Evolutionary conservation across 345 rosid species (phyloP).

Genomic region (Eucalyptus regnans): DNA sequence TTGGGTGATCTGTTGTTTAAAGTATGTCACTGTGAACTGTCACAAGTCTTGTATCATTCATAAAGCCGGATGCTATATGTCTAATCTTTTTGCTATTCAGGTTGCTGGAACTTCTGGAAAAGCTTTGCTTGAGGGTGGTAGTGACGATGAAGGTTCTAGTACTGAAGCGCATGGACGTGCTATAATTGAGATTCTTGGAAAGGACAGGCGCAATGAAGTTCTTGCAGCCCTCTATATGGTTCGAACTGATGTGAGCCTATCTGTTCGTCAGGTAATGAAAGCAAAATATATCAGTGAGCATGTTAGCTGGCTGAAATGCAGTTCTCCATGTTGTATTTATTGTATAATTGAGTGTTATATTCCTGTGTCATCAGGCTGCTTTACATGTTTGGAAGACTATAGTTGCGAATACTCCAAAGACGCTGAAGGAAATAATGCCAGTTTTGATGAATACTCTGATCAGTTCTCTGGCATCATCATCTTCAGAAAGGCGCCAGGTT

Average conservation of each 20-base stretch:
- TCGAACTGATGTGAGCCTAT: slow-evolving; percentile 86
- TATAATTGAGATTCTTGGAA: slow-evolving; percentile 92
- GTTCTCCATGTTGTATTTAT: background rate
- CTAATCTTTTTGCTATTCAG: slow-evolving; percentile 20
- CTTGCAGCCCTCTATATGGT: slow-evolving; percentile 98
- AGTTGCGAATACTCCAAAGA: slow-evolving; percentile 97
- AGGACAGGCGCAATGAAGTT: slow-evolving; percentile 92
- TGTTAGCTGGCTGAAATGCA: background rate
- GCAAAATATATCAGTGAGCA: background rate
- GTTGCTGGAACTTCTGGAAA: slow-evolving; percentile 99
- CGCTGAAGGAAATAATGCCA: slow-evolving; percentile 96
- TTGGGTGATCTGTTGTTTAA: slow-evolving; percentile 95
- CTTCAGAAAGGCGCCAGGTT: slow-evolving; percentile 98
- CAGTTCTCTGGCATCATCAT: slow-evolving; percentile 80
- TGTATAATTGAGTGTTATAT: background rate
- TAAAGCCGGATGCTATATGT: background rate
- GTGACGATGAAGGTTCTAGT: slow-evolving; percentile 99
- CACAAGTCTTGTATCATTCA: background rate
- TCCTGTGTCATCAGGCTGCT: slow-evolving; percentile 55
- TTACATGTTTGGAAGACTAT: slow-evolving; percentile 98
- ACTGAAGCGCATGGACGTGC: slow-evolving; percentile 99
- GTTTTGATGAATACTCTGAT: slow-evolving; percentile 87
- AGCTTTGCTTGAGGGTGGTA: slow-evolving; percentile 97
- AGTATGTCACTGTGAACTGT: slow-evolving; percentile 19
- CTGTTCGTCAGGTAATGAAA: slow-evolving; percentile 88